Conservation (phyloP, 2,329 filamentous ascomycete species). For the Biscogniauxia sp. region DNA sequence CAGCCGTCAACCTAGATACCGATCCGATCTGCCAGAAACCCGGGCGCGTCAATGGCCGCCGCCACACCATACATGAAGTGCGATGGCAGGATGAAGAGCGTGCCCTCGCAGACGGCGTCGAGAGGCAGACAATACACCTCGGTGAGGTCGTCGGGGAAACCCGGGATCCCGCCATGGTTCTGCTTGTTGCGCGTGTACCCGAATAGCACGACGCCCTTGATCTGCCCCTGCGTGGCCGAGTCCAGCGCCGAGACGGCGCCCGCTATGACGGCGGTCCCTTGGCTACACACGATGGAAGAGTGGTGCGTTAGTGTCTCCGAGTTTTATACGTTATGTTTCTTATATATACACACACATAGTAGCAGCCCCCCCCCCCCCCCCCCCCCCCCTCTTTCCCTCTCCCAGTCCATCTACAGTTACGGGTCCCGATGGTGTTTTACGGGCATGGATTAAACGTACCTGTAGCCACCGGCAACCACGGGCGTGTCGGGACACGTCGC, state of each 20-base stretch:
- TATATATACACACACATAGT: no score
- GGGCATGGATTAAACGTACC: neutral
- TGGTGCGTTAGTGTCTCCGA: neutral
- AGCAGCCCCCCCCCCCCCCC: no score
- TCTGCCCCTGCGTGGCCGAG: slow-evolving; percentile 10
- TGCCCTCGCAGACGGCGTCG: slow-evolving; percentile 22
- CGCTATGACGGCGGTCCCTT: slow-evolving; percentile 33
- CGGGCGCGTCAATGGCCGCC: slow-evolving; percentile 1
- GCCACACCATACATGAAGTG: slow-evolving; percentile 19
- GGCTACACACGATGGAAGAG: neutral
- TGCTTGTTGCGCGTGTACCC: slow-evolving; percentile 28
- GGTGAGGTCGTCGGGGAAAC: slow-evolving; percentile 17
- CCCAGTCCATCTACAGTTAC: neutral
- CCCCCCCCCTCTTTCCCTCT: no score
- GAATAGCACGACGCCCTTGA: slow-evolving; percentile 30
- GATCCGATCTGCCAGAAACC: neutral
- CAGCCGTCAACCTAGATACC: no score
- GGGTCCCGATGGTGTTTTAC: no score
- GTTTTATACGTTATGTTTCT: no score
- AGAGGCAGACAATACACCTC: slow-evolving; percentile 17
- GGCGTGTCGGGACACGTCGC: neutral
- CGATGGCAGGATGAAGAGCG: slow-evolving; percentile 6
- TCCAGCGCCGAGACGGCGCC: slow-evolving; percentile 25
- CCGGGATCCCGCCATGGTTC: slow-evolving; percentile 18
- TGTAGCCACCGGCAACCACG: slow-evolving; percentile 28